phyloP scores from a whole-genome alignment of 2,329 filamentous ascomycete species.

The Tolypocladium cylindrosporum region DNA sequence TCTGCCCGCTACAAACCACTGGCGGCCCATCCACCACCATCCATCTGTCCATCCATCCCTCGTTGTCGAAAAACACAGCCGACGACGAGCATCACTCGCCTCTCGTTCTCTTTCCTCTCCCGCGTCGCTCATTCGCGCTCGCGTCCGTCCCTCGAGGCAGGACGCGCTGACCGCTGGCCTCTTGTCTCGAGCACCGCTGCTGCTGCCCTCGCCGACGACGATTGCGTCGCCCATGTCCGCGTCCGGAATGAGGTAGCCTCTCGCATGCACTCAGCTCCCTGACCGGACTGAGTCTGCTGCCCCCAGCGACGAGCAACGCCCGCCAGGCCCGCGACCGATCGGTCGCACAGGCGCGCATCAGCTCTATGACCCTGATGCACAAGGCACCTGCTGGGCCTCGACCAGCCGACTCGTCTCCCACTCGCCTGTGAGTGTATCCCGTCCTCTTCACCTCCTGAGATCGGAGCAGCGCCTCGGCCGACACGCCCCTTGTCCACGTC shows the following conservation, averaged over 20 bases:
- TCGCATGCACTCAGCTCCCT: constrained; percentile 48
- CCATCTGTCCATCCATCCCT: not conserved
- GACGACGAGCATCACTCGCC: not conserved
- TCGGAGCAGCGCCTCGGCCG: not conserved
- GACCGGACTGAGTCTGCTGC: constrained; percentile 39
- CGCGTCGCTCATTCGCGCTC: not conserved
- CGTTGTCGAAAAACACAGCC: constrained; percentile 2
- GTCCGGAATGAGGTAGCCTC: constrained; percentile 48
- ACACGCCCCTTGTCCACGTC: not conserved
- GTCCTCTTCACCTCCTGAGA: not conserved
- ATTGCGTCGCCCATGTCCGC: constrained; percentile 2
- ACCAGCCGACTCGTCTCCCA: constrained; percentile 47
- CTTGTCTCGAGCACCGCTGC: not conserved
- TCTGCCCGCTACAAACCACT: not conserved
- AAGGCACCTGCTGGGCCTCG: constrained; percentile 48
- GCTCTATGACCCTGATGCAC: constrained; percentile 33
- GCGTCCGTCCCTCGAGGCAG: not conserved
- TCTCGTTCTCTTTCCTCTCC: not conserved
- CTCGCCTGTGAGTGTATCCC: constrained; percentile 37
- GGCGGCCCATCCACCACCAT: constrained; percentile 2
- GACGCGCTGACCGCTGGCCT: not conserved
- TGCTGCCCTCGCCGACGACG: constrained; percentile 3
- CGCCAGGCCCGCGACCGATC: constrained; percentile 13
- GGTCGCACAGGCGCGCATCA: constrained; percentile 8
- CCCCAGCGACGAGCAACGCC: constrained; percentile 11